Conservation (phyloP, 1,284 basidiomycete species). For the Austroboletus olivaceoglutinosus region DNA sequence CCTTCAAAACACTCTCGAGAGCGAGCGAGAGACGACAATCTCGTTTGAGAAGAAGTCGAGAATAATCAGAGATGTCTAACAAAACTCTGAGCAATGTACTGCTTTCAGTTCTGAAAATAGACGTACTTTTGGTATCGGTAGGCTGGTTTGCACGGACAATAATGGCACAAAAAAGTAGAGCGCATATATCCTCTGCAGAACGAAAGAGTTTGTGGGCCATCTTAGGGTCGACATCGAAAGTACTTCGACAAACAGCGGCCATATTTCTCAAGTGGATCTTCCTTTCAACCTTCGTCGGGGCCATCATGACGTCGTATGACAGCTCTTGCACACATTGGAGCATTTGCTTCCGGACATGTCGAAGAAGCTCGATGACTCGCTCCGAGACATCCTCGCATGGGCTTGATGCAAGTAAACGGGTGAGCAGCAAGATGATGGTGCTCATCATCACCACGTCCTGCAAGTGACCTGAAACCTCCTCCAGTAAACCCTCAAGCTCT, state of each 20-base stretch:
- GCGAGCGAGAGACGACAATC: constrained; percentile 27
- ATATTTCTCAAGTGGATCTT: neutral
- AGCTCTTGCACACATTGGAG: constrained; percentile 37
- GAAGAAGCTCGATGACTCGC: constrained; percentile 25
- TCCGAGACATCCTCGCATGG: constrained; percentile 3
- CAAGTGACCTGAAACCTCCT: constrained; percentile 37
- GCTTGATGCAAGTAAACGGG: constrained; percentile 35
- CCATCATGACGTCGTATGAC: neutral
- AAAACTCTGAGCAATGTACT: neutral
- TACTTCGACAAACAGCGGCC: constrained; percentile 39
- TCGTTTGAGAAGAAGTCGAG: constrained; percentile 17
- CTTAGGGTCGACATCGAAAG: constrained; percentile 36
- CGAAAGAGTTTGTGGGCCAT: constrained; percentile 18
- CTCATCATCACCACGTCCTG: constrained; percentile 35
- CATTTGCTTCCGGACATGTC: constrained; percentile 29
- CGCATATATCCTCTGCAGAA: constrained; percentile 25
- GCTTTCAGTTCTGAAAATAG: too few species aligned
- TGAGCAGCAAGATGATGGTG: constrained; percentile 33
- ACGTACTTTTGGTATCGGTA: neutral
- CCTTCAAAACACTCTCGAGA: constrained; percentile 22
- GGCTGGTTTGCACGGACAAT: constrained; percentile 12
- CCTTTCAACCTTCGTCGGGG: neutral
- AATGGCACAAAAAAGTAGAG: constrained; percentile 38
- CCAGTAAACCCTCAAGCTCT: constrained; percentile 31
- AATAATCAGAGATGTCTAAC: neutral